Base-by-base conservation (phyloP, 78 protist species). In the Acrasis kona region DNA sequence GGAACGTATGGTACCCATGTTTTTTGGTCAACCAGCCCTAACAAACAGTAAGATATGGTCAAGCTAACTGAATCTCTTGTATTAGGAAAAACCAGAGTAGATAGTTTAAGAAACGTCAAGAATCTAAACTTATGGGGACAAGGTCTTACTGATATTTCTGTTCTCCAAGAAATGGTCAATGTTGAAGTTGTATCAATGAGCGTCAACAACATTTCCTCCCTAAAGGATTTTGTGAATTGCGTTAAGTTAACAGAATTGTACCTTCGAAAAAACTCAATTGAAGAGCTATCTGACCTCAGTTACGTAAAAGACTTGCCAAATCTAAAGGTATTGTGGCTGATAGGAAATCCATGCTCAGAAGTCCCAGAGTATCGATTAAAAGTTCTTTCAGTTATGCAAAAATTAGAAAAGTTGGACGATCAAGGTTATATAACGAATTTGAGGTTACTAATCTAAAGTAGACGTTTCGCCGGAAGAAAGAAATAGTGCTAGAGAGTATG, bases 41-140 rank as follows among this genome's bases (percentile, higher is more conserved):
- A n/a, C n/a, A n/a, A n/a, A n/a, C n/a, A n/a, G n/a, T n/a, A n/a
- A n/a, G n/a, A n/a, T n/a, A n/a, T n/a, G n/a, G n/a, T n/a, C n/a
- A 3, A 12, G 3, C 72, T 82, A 1, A 12, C 86, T 1, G 76
- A 74, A 58, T n/a, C 5, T 5, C 31, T 74, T 32, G 80, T 84
- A 57, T 74, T 84, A 3, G 5, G 19, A 19, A 79, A 76, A 74
- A 65, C 84, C 10, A 39, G 80, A 12, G 36, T 12, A 27, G 76
- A 40, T 5, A 7, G 36, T 36, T 40, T 86, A 0, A 66, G 40
- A 35, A 2, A 10, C 7, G 79, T 86, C 35, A 57, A n/a, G 69
- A 81, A 72, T 41, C 74, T 86, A 29, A 86, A 86, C 81, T 10
- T 81, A 12, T 87, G 91, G 91, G 91, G 91, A 4, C 28, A 28